phyloP scores from a whole-genome alignment of 2,329 filamentous ascomycete species.

The Penicillium sp. region DNA sequence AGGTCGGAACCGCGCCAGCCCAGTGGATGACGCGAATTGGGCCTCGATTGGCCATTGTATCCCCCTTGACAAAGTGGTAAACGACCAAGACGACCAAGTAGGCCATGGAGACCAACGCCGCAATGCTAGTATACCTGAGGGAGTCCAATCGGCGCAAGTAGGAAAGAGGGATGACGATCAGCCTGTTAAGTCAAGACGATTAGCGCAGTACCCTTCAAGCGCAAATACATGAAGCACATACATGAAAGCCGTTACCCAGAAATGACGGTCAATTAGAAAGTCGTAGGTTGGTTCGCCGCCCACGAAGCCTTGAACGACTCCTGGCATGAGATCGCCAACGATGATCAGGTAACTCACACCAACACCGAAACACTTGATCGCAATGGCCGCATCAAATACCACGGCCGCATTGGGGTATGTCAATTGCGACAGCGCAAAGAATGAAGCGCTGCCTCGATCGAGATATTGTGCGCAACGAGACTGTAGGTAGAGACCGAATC shows the following conservation, averaged over 20 bases:
- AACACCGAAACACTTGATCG: slow-evolving; percentile 97
- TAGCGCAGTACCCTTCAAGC: slow-evolving; percentile 10
- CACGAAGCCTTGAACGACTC: slow-evolving; percentile 81
- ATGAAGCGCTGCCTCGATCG: slow-evolving; percentile 83
- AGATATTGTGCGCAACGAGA: slow-evolving; percentile 90
- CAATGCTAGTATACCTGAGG: slow-evolving; percentile 92
- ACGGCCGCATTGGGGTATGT: slow-evolving; percentile 96
- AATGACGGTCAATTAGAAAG: slow-evolving; percentile 85
- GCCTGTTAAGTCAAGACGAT: slow-evolving; percentile 50
- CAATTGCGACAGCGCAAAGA: slow-evolving; percentile 95
- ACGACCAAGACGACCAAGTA: slow-evolving; percentile 92
- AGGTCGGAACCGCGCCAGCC: slow-evolving; percentile 73
- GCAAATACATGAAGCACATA: slow-evolving; percentile 33
- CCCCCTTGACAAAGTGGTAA: slow-evolving; percentile 81
- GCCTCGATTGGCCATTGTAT: slow-evolving; percentile 72
- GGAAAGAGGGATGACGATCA: slow-evolving; percentile 90
- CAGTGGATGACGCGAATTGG: slow-evolving; percentile 75
- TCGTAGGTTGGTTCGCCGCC: slow-evolving; percentile 62
- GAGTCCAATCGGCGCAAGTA: slow-evolving; percentile 91
- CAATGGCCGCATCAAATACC: slow-evolving; percentile 92
- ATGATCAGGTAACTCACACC: slow-evolving; percentile 98
- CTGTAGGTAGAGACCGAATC: slow-evolving; percentile 93
- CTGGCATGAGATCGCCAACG: slow-evolving; percentile 97
- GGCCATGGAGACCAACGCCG: slow-evolving; percentile 88
- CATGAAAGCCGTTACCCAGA: slow-evolving; percentile 99